Base-by-base conservation (phyloP, 78 protist genomes). In the Neovahlkampfia damariscottae region DNA sequence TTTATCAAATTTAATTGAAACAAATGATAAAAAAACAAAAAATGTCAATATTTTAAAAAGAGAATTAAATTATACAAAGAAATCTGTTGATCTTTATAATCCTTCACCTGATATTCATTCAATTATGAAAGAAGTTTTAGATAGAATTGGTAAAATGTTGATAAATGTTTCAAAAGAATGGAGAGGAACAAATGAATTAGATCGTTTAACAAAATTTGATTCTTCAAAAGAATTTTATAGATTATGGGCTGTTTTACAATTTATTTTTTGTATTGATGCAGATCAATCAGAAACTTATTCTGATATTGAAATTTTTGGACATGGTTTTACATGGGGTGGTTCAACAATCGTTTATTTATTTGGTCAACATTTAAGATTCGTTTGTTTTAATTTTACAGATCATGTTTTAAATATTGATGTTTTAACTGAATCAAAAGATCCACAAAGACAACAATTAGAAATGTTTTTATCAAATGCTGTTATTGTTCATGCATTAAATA, bases 291-390 rank as follows among this genome's bases (percentile, higher is more conserved):
- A 73, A 83, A 79, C 1, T 82, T 10, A 2, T 10, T 0, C 36
- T 10, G 1, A 74, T 34, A 29, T 7, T 34, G 77, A 81, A 19
- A 30, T 89, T 7, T 91, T 87, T 36, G 94, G 94, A 41, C 93
- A 91, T 28, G 94, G 94, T 29, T 35, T 88, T 50, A 29, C 41
- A 62, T 89, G 86, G 89, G 92, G 88, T 3, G 94, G 94, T 70
- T 32, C 69, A 38, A 34, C 82, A n/a, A 3, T 91, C 3, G 78
- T 90, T 36, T 78, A 90, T 79, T 68, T 91, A 70, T 40, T 90
- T 0, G 88, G 88, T 5, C 94, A 90, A 28, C 35, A 27, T 19
- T 6, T 8, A 28, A 50, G 84, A 29, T 90, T 89, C 19, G 85
- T 88, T 31, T 5, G 82, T 5, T 38, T 86, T 62, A 87, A 90